Evolutionary conservation across 441 rosid genomes (phyloP), one percentile per base, ranked within the genome.

Genomic region (Arabidopsis lyrata): DNA sequence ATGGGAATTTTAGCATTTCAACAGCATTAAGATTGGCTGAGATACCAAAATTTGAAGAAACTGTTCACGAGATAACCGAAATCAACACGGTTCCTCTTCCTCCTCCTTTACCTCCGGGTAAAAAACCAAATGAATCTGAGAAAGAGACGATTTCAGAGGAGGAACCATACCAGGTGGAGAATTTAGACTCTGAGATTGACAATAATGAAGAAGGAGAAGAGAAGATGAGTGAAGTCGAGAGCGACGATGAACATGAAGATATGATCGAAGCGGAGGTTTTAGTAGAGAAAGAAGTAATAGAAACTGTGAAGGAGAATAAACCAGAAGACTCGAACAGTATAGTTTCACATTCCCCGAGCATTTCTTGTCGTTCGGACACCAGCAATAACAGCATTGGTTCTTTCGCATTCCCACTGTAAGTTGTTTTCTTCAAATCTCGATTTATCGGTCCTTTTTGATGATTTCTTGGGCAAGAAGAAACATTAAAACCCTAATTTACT

Each of bases 381-480:
- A 89, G 88, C 36, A 71, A 11, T 18, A 59, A 79, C 64, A 90
- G 98, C 80, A 67, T 72, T 27, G 41, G 63, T 11, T 92, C 99
- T 48, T 92, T 92, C 60, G 87, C 82, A 14, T 95, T 92, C 80
- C 99, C 90, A 5, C 9, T 81, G 99, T 95, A 78, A 86, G 91
- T 72, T 1, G 1, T 36, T 24, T 0, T n/a, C 20, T 10, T 27
- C 50, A 9, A 24, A 48, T 8, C 5, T 3, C 6, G 4, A 48
- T 6, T 15, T 59, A 20, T 18, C 6, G 0, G 9, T n/a, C 14
- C 18, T 6, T 42, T 1, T 49, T 29, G 8, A 2, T 4, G 20
- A 2, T 63, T 62, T 4, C 70, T 62, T 68, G 58, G 2, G 35
- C 1, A 1, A 0, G 6, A 53, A 63, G 56, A 50, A 74, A 68